Base-by-base conservation (phyloP, 129 eudicot species). In the Centella asiatica region DNA sequence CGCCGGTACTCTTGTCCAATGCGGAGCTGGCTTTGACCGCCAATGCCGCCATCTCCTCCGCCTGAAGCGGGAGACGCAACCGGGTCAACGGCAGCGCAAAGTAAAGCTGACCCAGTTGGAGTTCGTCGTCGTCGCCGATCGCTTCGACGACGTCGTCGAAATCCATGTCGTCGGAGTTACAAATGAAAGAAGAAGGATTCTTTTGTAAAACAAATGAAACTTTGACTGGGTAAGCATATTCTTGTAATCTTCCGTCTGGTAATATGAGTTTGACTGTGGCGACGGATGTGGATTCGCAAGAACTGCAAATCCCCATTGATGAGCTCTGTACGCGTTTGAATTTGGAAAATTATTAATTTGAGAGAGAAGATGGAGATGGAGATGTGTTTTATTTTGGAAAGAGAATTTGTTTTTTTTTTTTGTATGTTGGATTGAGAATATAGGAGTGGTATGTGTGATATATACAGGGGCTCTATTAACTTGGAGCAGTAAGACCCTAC, bases 1-100 rank as follows among this genome's bases (percentile, higher is more conserved):
- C 84, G 15, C 80, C 81, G 28, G 79, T 37, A 1, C 37, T 81
- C 51, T 80, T 87, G 6, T 65, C 59, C 84, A 92, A 68, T 1
- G 98, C 98, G 0, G 89, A 72, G 73, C 93, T 87, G 27, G 98
- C 98, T 63, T 87, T 92, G 0, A 92, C 94, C 4, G 98, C 98
- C 76, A 92, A 71, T 70, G 98, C 95, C 13, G 98, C 98, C 98
- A 92, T 92, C 45, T 92, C 95, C 64, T 87, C 98, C 42, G 94
- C 84, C 72, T 60, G 76, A 1, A 92, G 71, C 58, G 90, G 95
- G 11, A 61, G 80, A 8, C 55, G 55, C 24, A 87, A 47, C 65
- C 83, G 72, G 64, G 71, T 81, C 69, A 84, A 57, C 44, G 95
- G 98, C 18, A 92, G 75, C 9, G 82, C 94, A 37, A 92, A 92